Conservation (phyloP, 768 basidiomycete genomes). For the Russula vinacea region DNA sequence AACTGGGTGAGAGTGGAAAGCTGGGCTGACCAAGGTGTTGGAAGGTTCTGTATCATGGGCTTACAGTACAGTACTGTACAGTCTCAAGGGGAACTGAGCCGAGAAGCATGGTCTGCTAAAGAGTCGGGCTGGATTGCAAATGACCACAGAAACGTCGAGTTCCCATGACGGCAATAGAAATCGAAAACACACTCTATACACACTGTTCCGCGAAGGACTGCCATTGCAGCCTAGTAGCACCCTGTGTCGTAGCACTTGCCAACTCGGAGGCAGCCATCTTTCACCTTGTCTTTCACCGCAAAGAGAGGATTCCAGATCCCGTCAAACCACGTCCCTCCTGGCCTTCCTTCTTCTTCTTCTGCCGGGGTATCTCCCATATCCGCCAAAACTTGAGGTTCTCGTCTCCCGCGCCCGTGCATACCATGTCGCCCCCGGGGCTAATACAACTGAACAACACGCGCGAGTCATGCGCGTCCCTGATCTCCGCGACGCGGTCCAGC, state of each 20-base stretch:
- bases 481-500: slow-evolving; percentile 76
- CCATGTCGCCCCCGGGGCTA: slow-evolving; percentile 85
- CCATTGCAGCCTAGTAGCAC: too few relatives aligned
- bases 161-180: neutral
- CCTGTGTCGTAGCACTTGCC: too few relatives aligned
- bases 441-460: slow-evolving; percentile 83
- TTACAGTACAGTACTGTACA: neutral
- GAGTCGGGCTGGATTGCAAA: neutral
- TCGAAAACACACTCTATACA: too few relatives aligned
- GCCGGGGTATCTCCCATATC: slow-evolving; percentile 64
- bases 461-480: slow-evolving; percentile 90
- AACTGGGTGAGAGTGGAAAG: neutral
- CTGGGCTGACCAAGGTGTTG: neutral
- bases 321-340: slow-evolving; percentile 37
- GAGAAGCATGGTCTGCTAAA: slow-evolving; percentile 9
- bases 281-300: too few relatives aligned
- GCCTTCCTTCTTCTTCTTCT: slow-evolving; percentile 52
- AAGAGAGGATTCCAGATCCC: slow-evolving; percentile 37
- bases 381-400: slow-evolving; percentile 98
- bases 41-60: neutral
- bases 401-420: slow-evolving; percentile 90
- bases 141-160: neutral
- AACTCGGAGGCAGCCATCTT: neutral
- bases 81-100: neutral
- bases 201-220: too few relatives aligned